Evolutionary conservation across 1,139 yeast genomes (phyloP).

Genomic region (Saccharomyces hybrid): DNA sequence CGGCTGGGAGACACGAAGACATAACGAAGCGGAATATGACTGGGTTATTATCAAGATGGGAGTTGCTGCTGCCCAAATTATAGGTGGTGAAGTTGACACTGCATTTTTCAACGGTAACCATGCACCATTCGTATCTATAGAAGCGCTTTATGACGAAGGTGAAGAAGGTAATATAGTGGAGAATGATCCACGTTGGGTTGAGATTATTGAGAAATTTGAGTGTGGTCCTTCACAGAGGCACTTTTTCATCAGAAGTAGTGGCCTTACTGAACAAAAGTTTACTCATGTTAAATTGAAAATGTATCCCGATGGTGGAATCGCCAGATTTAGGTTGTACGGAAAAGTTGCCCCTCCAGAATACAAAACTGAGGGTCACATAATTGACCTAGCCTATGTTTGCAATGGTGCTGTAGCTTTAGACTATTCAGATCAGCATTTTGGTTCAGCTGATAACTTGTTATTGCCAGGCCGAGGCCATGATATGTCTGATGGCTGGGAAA

Average conservation of each 20-base stretch:
- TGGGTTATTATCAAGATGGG: constrained; percentile 81
- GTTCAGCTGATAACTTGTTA: constrained; percentile 77
- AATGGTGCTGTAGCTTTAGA: constrained; percentile 85
- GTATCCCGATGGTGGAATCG: constrained; percentile 98
- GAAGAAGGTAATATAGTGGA: constrained; percentile 21
- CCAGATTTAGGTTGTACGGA: constrained; percentile 85
- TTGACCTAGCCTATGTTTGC: constrained; percentile 75
- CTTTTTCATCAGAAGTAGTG: constrained; percentile 54
- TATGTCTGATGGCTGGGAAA: constrained; percentile 98
- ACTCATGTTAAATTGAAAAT: constrained; percentile 78
- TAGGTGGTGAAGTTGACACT: constrained; percentile 85
- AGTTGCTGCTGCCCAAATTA: constrained; percentile 67
- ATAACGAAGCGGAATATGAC: constrained; percentile 74
- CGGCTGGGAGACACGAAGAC: constrained; percentile 97
- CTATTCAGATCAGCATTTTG: constrained; percentile 87
- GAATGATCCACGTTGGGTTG: constrained; percentile 52
- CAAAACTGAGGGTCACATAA: constrained; percentile 4
- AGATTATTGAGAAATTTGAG: constrained; percentile 58
- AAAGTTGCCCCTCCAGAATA: constrained; percentile 53
- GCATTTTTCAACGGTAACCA: constrained; percentile 92
- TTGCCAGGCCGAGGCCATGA: constrained; percentile 92
- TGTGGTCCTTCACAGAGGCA: constrained; percentile 88
- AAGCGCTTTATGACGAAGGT: constrained; percentile 45
- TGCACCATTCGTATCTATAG: constrained; percentile 84
- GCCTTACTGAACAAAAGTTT: constrained; percentile 51